Conservation (phyloP, 257 asterid species). For the Linaria vulgaris region DNA sequence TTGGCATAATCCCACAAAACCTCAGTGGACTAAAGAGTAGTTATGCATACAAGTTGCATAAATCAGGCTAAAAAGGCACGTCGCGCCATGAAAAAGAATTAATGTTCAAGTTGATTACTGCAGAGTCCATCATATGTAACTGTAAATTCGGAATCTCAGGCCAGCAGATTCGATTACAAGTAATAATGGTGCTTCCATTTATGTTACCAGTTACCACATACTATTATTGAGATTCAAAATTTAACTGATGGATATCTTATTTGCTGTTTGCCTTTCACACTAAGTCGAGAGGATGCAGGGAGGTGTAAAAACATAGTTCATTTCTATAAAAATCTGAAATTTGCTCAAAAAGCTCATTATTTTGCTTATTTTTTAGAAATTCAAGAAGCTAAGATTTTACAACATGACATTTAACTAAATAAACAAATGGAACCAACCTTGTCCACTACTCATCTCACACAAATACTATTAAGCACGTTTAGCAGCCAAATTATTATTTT, state of each 20-base stretch:
- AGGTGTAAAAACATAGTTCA: too few species aligned
- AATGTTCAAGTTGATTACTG: not conserved
- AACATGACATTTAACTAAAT: not conserved
- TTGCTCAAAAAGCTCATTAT: not conserved
- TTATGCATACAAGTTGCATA: not conserved
- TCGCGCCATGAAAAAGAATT: not conserved
- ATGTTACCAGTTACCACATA: too few species aligned
- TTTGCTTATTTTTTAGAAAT: not conserved
- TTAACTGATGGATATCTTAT: not conserved
- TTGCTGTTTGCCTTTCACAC: too few species aligned
- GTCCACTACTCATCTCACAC: not conserved
- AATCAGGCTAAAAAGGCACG: too few species aligned
- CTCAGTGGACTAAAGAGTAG: constrained; percentile 28
- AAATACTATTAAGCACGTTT: not conserved
- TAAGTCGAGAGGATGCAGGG: too few species aligned
- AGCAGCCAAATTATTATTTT: not conserved
- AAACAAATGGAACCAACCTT: not conserved
- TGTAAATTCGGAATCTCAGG: not conserved
- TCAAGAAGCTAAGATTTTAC: not conserved
- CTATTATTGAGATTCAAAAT: not conserved
- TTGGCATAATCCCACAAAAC: constrained; percentile 34
- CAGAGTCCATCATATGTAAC: not conserved
- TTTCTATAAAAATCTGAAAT: not conserved
- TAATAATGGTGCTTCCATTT: not conserved
- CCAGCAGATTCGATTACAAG: not conserved